Evolutionary conservation across 2,329 filamentous ascomycete genomes (phyloP), one percentile per base, ranked within the genome.

Genomic region (Microascus cirrosus): DNA sequence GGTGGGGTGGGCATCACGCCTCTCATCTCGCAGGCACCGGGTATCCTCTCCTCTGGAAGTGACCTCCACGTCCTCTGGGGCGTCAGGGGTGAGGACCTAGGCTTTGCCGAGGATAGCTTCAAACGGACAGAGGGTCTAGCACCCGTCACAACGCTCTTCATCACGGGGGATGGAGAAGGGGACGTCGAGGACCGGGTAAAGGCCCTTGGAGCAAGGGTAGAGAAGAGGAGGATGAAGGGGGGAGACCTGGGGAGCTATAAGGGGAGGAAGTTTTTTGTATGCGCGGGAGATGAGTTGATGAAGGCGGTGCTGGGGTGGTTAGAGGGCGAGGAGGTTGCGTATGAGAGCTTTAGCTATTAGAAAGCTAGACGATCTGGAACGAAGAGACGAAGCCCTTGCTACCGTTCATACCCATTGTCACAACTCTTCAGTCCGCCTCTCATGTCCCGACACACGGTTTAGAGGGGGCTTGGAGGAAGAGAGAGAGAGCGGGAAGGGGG

Each of bases 1-100:
- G 89, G 82, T 0, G 90, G 90, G 2, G 87, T 95, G 7, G 90
- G 90, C 0, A 89, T 95, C 60, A 95, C 90, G 32, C 90, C 90
- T 1, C 64, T 94, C 3, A 73, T 95, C n/a, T 83, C 84, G 0
- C 87, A 90, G 63, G 76, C 84, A n/a, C 65, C 66, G 0, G 73
- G 71, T 0, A 69, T 78, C 6, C 66, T 90, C 2, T 61, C 58
- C 10, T 59, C 58, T 0, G 64, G 62, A 5, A 63, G 67, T 1
- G 66, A 68, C 3, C 66, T 94, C 42, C 71, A 65, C 28, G 66
- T 94, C 4, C 73, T 90, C 1, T 95, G 90, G 90, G 85, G 82
- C 1, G 63, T 92, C 3, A 74, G 78, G 7, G 68, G 70, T 0
- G 76, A 74, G 2, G 90, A 95, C 69, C 58, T 89, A 1, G 74